phyloP scores from a whole-genome alignment of 1,139 yeast species.

The Magnusiomyces sp. region DNA sequence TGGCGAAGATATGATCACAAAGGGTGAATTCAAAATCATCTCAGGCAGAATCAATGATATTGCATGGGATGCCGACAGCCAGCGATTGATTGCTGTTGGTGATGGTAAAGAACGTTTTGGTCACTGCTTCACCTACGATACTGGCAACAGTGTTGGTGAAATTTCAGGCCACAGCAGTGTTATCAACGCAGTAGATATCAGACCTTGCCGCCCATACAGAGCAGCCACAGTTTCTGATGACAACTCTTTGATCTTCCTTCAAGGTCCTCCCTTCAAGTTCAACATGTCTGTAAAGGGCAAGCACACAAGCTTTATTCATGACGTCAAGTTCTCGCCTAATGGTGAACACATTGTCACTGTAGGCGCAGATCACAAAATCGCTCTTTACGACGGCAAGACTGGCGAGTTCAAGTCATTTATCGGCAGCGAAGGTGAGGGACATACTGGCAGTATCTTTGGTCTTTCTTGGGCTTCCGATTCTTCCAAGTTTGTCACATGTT shows the following conservation, averaged over 20 bases:
- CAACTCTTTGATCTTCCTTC: slow-evolving; percentile 69
- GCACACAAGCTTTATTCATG: slow-evolving; percentile 73
- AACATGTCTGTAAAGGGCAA: slow-evolving; percentile 60
- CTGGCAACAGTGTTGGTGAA: slow-evolving; percentile 94
- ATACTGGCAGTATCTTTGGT: slow-evolving; percentile 74
- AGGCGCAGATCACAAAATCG: slow-evolving; percentile 76
- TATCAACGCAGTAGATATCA: slow-evolving; percentile 76
- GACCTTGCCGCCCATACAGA: slow-evolving; percentile 84
- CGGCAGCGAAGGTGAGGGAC: slow-evolving; percentile 36
- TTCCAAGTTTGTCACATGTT: slow-evolving; percentile 58
- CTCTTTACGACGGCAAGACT: slow-evolving; percentile 76
- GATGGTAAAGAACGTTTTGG: slow-evolving; percentile 89
- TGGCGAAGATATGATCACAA: slow-evolving; percentile 52
- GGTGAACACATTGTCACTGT: slow-evolving; percentile 61
- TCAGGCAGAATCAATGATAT: slow-evolving; percentile 77
- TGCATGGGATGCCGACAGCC: slow-evolving; percentile 88
- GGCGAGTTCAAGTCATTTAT: slow-evolving; percentile 58
- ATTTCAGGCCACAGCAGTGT: slow-evolving; percentile 88
- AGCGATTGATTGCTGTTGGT: slow-evolving; percentile 88
- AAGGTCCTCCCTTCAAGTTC: slow-evolving; percentile 93
- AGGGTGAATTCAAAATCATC: slow-evolving; percentile 75
- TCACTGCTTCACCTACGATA: slow-evolving; percentile 86
- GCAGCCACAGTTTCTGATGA: slow-evolving; percentile 94
- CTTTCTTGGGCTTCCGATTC: slow-evolving; percentile 61
- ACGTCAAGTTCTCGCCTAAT: slow-evolving; percentile 74